Base-by-base conservation (phyloP, 2,329 filamentous ascomycete species). In the Pseudogymnoascus sp. region DNA sequence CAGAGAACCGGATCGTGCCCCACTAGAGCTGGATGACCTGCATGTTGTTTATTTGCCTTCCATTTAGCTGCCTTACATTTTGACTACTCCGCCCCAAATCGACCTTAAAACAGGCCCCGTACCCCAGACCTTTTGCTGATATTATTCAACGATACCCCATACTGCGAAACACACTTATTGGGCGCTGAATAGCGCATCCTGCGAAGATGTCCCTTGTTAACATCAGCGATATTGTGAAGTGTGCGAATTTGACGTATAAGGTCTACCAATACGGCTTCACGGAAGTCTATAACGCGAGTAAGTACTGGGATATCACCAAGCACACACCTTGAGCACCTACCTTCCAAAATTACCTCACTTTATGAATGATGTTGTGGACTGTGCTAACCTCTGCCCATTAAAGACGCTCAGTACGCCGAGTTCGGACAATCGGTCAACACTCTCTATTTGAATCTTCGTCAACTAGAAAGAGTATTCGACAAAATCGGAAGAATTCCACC, bases 151-250 rank as follows among this genome's bases (percentile, higher is more conserved):
- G 15, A 53, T 33, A 53, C 47, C 18, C 47, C 47, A 14, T 18
- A 33, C 47, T 53, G 47, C 47, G 47, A 53, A 35, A 53, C 47
- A 47, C 41, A 35, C n/a, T 53, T 53, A 53, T 53, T 53, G 47
- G 47, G 47, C 47, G 47, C 47, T 53, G 28, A 53, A 53, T 53
- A 53, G 47, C 47, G 47, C 47, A 33, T 53, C 6, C 15, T 25
- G 7, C 28, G 47, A 53, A 28, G 28, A 53, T 53, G 47, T 53
- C 47, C 8, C 18, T 53, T 18, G 9, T 53, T 53, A 53, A 25
- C 47, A 53, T 53, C 18, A 33, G 47, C 25, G 47, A 53, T 18
- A 53, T 53, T 33, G 28, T 6, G 9, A 53, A 53, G 28, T 53
- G 47, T 15, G 47, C 47, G 15, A 53, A 53, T 12, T 53, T 53